Base-by-base conservation (phyloP, 768 basidiomycete genomes). In the Lactarius sp. region DNA sequence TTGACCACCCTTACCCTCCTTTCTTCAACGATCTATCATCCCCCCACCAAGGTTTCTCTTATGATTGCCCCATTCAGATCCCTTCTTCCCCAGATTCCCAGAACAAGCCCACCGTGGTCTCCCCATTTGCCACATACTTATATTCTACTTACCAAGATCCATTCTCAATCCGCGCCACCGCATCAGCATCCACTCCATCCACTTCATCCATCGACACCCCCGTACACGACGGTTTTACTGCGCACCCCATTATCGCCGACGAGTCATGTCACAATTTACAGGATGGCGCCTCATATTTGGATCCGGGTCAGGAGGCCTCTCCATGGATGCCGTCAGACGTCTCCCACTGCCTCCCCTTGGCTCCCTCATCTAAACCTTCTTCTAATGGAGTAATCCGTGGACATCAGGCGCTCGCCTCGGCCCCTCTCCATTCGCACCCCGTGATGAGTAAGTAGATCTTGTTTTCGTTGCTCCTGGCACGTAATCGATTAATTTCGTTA, bases 201-300 rank as follows among this genome's bases (percentile, higher is more conserved):
- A 22, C 53, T 9, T 61, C 60, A 6, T 54, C 61, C 37, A 42
- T 62, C 8, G 49, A 51, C 55, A 62, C 61, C 14, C 61, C 61
- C 54, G 55, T 62, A 27, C 37, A 62, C 22, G 61, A 62, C 16
- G 22, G 46, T 14, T 41, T 50, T 16, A 2, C 37, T 16, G 37
- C 49, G 4, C 44, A 34, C 18, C 61, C 61, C 16, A 50, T 56
- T 39, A 62, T 54, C 41, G 49, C 61, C 18, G 47, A 56, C 54
- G 53, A 55, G n/a, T 56, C 54, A 16, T 50, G 18, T 49, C 49
- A 37, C 36, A 16, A 27, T 6, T 18, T 42, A 5, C 37, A 42
- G 31, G 55, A 44, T 42, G 22, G 27, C 36, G 39, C 52, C 27
- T n/a, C 55, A 20, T 52, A 41, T 42, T 33, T 50, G 27, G 52